Conservation (phyloP, 805 yeast genomes). For the Lipomyces japonicus region DNA sequence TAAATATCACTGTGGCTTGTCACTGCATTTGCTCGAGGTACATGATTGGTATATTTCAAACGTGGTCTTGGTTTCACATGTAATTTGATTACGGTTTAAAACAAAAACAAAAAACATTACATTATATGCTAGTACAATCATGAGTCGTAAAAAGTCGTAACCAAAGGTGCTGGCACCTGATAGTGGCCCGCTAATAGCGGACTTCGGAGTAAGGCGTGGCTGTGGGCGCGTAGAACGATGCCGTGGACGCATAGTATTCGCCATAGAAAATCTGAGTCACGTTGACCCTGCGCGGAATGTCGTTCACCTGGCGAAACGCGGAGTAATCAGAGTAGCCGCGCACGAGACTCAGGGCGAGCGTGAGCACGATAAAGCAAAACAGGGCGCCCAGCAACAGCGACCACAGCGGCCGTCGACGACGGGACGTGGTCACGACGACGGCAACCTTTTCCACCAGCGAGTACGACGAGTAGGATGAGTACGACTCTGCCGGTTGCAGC, state of each 20-base stretch:
- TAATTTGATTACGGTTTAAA: too few relatives aligned
- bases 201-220: slow-evolving; percentile 1
- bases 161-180: too few relatives aligned
- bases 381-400: slow-evolving; percentile 21
- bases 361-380: slow-evolving; percentile 20
- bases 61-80: too few relatives aligned
- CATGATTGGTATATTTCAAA: too few relatives aligned
- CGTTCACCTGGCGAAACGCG: slow-evolving; percentile 19
- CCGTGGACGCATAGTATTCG: slow-evolving; percentile 23
- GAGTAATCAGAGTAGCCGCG: slow-evolving; percentile 28
- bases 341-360: slow-evolving; percentile 22
- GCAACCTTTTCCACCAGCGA: slow-evolving; percentile 27
- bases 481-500: slow-evolving; percentile 11
- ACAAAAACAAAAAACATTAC: too few relatives aligned
- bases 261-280: slow-evolving; percentile 24
- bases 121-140: too few relatives aligned
- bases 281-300: slow-evolving; percentile 27
- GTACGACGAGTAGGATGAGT: slow-evolving; percentile 17
- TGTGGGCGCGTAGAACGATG: slow-evolving; percentile 1
- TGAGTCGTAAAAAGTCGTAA: too few relatives aligned
- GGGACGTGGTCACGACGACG: slow-evolving; percentile 24
- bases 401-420: slow-evolving; percentile 27
- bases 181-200: too few relatives aligned
- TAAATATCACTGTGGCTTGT: too few relatives aligned
- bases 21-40: too few relatives aligned